These are phyloP conservation scores for Eimeria falciformis DNA, from an alignment of 169 alveolate genomes.

Conservation along the genomic window DNA sequence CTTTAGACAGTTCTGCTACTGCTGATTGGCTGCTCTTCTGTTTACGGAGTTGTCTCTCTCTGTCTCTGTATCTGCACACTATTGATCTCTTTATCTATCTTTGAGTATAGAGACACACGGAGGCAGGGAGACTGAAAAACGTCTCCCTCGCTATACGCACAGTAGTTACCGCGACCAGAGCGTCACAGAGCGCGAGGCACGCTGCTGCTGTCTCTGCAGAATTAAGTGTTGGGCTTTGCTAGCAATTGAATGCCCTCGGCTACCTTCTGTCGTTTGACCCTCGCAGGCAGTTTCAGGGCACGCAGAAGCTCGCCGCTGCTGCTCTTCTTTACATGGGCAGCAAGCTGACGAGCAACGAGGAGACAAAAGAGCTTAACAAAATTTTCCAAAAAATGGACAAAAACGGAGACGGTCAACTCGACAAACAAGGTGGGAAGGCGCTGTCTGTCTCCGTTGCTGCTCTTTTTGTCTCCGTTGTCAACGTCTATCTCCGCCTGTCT, in stretches of 20 bases:
- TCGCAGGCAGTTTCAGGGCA: conserved; percentile 87
- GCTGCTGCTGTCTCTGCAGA: neutral
- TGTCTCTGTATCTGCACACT: neutral
- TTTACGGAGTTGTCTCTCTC: neutral
- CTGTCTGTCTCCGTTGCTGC: neutral
- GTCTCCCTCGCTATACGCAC: too few relatives aligned
- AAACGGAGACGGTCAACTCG: conserved; percentile 87
- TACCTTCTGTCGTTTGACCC: neutral
- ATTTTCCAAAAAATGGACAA: conserved; percentile 93
- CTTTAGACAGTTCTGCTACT: neutral
- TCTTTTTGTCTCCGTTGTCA: neutral
- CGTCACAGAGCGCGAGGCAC: too few relatives aligned
- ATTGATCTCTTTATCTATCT: neutral
- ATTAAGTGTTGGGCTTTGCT: neutral
- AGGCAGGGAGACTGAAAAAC: neutral
- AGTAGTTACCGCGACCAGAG: too few relatives aligned
- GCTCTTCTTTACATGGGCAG: conserved; percentile 94
- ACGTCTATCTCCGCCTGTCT: neutral
- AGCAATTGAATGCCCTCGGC: neutral
- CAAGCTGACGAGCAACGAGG: conserved; percentile 92
- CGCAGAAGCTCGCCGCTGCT: conserved; percentile 93
- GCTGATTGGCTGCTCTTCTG: too few relatives aligned
- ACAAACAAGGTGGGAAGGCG: neutral
- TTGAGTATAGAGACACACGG: neutral
- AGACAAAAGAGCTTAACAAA: conserved; percentile 90